A percentile compares a stretch with the other conserved stretches of the same genome.
phyloP scores from a whole-genome alignment of 2,329 filamentous ascomycete species.

The Curvularia spicifera region DNA sequence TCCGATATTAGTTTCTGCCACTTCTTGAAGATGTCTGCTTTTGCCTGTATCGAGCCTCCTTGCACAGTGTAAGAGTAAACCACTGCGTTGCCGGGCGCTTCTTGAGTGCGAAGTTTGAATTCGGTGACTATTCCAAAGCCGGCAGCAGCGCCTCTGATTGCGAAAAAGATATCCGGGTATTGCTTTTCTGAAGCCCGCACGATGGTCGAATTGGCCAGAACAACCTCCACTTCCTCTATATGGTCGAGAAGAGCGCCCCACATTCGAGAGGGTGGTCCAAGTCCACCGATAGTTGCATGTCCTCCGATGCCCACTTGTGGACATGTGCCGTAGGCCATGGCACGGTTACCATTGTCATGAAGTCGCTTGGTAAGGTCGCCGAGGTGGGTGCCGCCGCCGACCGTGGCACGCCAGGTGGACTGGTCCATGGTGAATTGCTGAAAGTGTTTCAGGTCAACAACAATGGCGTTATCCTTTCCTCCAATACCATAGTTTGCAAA shows the following conservation, averaged over 20 bases:
- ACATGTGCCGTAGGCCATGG: conserved; percentile 57
- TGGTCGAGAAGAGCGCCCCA: conserved; percentile 47
- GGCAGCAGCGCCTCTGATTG: conserved; percentile 51
- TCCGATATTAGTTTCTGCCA: conserved; percentile 46
- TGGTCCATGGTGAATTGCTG: conserved; percentile 55
- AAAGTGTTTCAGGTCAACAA: conserved; percentile 59
- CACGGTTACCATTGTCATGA: conserved; percentile 47
- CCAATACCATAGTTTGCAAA: conserved; percentile 61
- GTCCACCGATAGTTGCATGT: conserved; percentile 47
- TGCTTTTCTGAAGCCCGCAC: conserved; percentile 47
- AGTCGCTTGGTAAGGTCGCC: conserved; percentile 46
- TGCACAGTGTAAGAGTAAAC: conserved; percentile 45
- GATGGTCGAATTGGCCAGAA: conserved; percentile 50
- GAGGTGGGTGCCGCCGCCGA: conserved; percentile 60
- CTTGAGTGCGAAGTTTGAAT: conserved; percentile 48
- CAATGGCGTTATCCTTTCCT: conserved; percentile 55
- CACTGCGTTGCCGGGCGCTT: conserved; percentile 41
- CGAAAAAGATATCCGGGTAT: conserved; percentile 53
- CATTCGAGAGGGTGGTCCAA: conserved; percentile 43
- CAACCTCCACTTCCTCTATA: conserved; percentile 46
- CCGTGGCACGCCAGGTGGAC: conserved; percentile 53
- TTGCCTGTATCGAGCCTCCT: conserved; percentile 28
- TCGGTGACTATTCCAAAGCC: conserved; percentile 53
- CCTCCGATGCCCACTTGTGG: conserved; percentile 48
- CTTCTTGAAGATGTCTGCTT: conserved; percentile 44